phyloP scores from a whole-genome alignment of 2,329 filamentous ascomycete genomes.

The Dothideomycetes sp. region DNA sequence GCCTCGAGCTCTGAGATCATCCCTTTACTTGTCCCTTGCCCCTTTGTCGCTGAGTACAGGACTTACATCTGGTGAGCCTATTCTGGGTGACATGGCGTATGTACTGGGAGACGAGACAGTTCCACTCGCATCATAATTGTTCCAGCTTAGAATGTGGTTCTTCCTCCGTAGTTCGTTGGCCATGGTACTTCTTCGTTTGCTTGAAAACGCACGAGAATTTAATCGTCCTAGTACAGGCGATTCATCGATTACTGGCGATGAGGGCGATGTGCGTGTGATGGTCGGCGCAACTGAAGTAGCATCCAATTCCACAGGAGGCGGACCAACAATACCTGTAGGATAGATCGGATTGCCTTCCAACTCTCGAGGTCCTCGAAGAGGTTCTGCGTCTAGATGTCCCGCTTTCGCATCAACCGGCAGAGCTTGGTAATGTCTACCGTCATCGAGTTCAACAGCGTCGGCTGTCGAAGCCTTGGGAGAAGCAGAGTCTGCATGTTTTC shows the following conservation, averaged over 20 bases:
- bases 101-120: conserved; percentile 4
- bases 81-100: conserved; percentile 10
- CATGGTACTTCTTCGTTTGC: neutral
- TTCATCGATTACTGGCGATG: conserved; percentile 9
- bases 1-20: no score
- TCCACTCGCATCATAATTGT: conserved; percentile 16
- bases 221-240: conserved; percentile 19
- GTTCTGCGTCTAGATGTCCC: no score
- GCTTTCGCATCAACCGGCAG: no score
- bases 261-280: conserved; percentile 7
- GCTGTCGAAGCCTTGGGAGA: no score
- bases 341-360: conserved; percentile 7
- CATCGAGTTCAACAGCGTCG: no score
- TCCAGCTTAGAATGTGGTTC: conserved; percentile 21
- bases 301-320: conserved; percentile 7
- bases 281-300: conserved; percentile 9
- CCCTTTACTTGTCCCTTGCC: no score
- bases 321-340: conserved; percentile 1
- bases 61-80: conserved; percentile 10
- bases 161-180: conserved; percentile 13
- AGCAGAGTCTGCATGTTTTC: neutral
- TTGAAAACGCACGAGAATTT: neutral
- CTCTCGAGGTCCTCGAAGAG: conserved; percentile 5
- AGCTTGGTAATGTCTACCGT: no score
- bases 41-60: conserved; percentile 1